Evolutionary conservation across 2,329 filamentous ascomycete genomes (phyloP).

Genomic region (Neoascochyta sp.): DNA sequence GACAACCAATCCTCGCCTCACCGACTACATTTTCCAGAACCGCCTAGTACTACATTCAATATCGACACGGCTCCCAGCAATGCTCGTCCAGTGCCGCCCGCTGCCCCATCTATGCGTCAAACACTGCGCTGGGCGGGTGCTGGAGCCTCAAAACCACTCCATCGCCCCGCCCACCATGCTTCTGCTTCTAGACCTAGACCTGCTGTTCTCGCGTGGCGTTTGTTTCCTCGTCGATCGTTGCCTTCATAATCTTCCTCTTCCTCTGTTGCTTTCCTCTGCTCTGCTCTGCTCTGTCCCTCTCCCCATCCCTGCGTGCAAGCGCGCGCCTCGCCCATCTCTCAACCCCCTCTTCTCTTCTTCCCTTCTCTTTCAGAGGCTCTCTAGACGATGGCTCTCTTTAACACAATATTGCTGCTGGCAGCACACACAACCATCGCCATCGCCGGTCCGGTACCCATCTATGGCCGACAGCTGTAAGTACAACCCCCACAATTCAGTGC

Average conservation of each 20-base stretch:
- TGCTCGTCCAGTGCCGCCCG: too few relatives aligned
- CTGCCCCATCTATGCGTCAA: too few relatives aligned
- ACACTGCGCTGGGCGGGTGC: constrained; percentile 39
- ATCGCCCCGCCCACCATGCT: constrained; percentile 24
- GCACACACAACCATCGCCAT: constrained; percentile 26
- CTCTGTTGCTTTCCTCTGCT: constrained; percentile 19
- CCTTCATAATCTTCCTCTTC: constrained; percentile 27
- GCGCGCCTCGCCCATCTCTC: constrained; percentile 9
- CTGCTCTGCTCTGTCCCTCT: constrained; percentile 19
- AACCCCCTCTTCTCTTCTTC: constrained; percentile 13
- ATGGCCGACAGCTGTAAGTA: constrained; percentile 29
- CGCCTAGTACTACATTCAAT: constrained; percentile 21
- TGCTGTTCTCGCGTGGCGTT: constrained; percentile 19
- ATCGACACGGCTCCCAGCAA: too few relatives aligned
- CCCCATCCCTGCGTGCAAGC: constrained; percentile 17
- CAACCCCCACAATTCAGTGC: too few relatives aligned
- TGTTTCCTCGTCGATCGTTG: constrained; percentile 30
- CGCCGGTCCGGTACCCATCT: constrained; percentile 34
- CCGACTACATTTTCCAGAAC: constrained; percentile 11
- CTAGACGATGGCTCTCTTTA: constrained; percentile 26
- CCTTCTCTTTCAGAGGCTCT: constrained; percentile 18
- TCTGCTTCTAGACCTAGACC: too few relatives aligned
- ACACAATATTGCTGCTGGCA: constrained; percentile 37
- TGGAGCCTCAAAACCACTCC: constrained; percentile 37
- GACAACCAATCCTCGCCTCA: constrained; percentile 30